phyloP scores from a whole-genome alignment of 352 stramenopile genomes.

The Globisporangium nunn region DNA sequence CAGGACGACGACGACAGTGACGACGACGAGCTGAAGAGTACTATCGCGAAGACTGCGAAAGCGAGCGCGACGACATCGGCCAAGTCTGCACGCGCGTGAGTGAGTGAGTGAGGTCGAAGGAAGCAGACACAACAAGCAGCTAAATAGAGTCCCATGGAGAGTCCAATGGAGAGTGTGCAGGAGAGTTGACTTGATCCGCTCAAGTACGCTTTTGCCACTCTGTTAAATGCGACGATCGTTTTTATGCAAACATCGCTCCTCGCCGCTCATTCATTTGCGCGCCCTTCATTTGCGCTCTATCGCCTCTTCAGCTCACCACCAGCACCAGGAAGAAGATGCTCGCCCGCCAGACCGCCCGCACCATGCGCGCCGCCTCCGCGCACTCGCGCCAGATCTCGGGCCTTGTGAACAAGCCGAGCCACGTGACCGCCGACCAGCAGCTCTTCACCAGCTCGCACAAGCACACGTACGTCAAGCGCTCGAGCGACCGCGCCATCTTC shows the following conservation, averaged over 20 bases:
- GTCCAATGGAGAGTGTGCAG: too few relatives aligned
- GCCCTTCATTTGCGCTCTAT: neutral
- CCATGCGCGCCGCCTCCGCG: slow-evolving; percentile 17
- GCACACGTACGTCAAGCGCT: slow-evolving; percentile 61
- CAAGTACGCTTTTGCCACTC: too few relatives aligned
- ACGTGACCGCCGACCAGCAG: slow-evolving; percentile 52
- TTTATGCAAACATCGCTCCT: too few relatives aligned
- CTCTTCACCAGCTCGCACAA: slow-evolving; percentile 54
- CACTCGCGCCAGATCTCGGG: slow-evolving; percentile 42
- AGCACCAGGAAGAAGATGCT: slow-evolving; percentile 27
- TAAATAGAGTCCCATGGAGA: neutral
- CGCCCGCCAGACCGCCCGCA: slow-evolving; percentile 40
- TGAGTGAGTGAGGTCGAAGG: neutral
- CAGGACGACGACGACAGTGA: neutral
- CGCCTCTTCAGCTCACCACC: neutral
- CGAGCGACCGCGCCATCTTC: slow-evolving; percentile 42
- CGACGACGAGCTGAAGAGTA: neutral
- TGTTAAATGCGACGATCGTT: too few relatives aligned
- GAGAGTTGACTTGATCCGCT: too few relatives aligned
- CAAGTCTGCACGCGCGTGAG: too few relatives aligned
- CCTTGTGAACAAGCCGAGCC: slow-evolving; percentile 69
- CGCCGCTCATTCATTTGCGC: neutral
- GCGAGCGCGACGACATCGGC: neutral
- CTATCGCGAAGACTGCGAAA: neutral
- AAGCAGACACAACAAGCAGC: neutral